Evolutionary conservation across 1,284 basidiomycete species (phyloP).

Genomic region (Tilletia caries): DNA sequence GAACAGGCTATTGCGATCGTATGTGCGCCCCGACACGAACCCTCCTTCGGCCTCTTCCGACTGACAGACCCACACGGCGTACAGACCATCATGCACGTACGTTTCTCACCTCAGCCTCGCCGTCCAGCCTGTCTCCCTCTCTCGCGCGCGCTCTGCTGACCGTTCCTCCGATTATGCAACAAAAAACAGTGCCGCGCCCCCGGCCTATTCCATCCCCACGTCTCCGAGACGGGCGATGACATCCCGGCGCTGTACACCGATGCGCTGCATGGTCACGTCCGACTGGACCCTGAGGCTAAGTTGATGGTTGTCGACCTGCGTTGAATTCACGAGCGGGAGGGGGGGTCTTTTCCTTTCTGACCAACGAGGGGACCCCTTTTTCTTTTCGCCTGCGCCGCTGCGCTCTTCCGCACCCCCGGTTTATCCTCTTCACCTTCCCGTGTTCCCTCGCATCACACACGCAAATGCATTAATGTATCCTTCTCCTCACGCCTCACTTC

Average conservation of each 20-base stretch:
- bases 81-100: constrained; percentile 52
- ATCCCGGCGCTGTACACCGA: constrained; percentile 27
- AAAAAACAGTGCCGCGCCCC: constrained; percentile 62
- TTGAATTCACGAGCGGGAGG: too few species aligned
- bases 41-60: constrained; percentile 79
- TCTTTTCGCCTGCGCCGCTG: too few species aligned
- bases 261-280: constrained; percentile 22
- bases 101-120: neutral
- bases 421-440: too few species aligned
- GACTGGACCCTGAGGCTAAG: constrained; percentile 6
- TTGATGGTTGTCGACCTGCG: constrained; percentile 14
- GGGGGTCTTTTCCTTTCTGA: too few species aligned
- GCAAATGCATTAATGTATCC: too few species aligned
- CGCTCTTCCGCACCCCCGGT: too few species aligned
- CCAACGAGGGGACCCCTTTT: too few species aligned
- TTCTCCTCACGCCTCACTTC: too few species aligned
- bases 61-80: constrained; percentile 79
- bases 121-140: neutral
- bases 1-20: constrained; percentile 74
- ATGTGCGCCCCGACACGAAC: constrained; percentile 73
- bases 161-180: constrained; percentile 58
- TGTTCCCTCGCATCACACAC: too few species aligned
- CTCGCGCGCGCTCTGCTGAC: neutral
- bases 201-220: constrained; percentile 78
- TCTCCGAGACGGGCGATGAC: constrained; percentile 57